Percentiles rank a stretch among this genome's conserved stretches.
Conservation (phyloP, 192 early-diverging fungal genomes). For the Rhizophagus clarus region DNA sequence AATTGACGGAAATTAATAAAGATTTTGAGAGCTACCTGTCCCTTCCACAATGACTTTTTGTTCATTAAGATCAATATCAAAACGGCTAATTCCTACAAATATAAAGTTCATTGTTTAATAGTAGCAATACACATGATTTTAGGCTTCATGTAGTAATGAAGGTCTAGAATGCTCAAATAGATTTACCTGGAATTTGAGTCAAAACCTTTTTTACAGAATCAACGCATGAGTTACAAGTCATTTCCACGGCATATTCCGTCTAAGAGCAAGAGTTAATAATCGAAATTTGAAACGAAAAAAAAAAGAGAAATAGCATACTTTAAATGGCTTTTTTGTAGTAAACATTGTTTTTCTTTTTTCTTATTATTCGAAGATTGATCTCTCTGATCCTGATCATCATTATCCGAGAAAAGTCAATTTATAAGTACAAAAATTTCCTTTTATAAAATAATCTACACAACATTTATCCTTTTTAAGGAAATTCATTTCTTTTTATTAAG, state of each 20-base stretch:
- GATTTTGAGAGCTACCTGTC: slow-evolving; percentile 45
- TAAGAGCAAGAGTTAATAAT: slow-evolving; percentile 6
- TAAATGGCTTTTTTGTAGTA: background rate
- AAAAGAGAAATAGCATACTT: background rate
- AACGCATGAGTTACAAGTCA: slow-evolving; percentile 83
- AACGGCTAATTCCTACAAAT: slow-evolving; percentile 56
- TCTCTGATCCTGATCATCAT: no score
- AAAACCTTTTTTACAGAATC: slow-evolving; percentile 66
- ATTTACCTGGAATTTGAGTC: slow-evolving; percentile 41
- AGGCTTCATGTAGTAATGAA: no score
- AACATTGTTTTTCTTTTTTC: background rate
- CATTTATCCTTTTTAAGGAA: no score
- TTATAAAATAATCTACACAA: no score
- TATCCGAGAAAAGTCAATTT: no score
- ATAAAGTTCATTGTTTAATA: slow-evolving; percentile 24
- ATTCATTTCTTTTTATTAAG: no score
- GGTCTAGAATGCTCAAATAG: background rate
- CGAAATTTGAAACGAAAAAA: background rate
- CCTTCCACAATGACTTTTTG: slow-evolving; percentile 80
- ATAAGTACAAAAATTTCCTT: no score
- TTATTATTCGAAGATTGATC: background rate
- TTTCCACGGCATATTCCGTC: slow-evolving; percentile 85
- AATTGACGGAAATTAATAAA: background rate
- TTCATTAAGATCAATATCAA: slow-evolving; percentile 66
- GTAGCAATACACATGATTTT: no score